phyloP scores from a whole-genome alignment of 1,139 yeast genomes.

The Lipomyces yarrowii region DNA sequence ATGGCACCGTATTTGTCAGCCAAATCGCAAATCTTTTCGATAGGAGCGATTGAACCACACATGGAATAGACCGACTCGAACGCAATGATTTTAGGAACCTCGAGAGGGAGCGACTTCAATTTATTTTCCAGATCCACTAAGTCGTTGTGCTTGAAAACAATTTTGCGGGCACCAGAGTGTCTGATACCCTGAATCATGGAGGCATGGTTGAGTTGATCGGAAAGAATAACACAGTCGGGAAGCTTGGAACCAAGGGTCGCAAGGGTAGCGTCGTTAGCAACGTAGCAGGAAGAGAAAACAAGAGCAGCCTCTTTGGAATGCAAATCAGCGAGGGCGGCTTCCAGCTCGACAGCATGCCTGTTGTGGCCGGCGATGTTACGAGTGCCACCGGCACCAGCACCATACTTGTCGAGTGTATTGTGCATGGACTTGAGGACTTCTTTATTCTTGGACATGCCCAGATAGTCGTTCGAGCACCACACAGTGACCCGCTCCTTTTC shows the following conservation, averaged over 20 bases:
- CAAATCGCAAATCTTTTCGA: constrained; percentile 86
- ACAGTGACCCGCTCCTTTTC: constrained; percentile 87
- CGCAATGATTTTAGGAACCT: constrained; percentile 90
- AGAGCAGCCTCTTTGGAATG: constrained; percentile 95
- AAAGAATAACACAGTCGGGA: constrained; percentile 85
- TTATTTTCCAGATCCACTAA: constrained; percentile 76
- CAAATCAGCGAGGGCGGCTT: constrained; percentile 81
- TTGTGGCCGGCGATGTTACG: constrained; percentile 98
- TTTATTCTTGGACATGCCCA: constrained; percentile 88
- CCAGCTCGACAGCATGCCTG: constrained; percentile 80
- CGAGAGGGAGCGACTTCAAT: constrained; percentile 77
- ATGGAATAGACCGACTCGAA: constrained; percentile 96
- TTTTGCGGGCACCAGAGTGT: constrained; percentile 86
- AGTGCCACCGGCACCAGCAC: constrained; percentile 99
- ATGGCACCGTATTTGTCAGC: constrained; percentile 97
- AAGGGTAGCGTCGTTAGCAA: constrained; percentile 95
- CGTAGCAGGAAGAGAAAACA: constrained; percentile 93
- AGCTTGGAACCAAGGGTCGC: constrained; percentile 88
- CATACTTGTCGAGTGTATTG: constrained; percentile 79
- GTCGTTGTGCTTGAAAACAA: constrained; percentile 89
- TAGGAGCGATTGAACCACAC: constrained; percentile 98
- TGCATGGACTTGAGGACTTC: constrained; percentile 77
- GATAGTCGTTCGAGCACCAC: constrained; percentile 97
- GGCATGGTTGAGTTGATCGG: constrained; percentile 94
- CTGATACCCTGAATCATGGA: constrained; percentile 96